Evolutionary conservation across 225 moss, liverwort and hornwort genomes (phyloP), one percentile per base, ranked within the genome.

Genomic region (Pseudisothecium myosuroides): DNA sequence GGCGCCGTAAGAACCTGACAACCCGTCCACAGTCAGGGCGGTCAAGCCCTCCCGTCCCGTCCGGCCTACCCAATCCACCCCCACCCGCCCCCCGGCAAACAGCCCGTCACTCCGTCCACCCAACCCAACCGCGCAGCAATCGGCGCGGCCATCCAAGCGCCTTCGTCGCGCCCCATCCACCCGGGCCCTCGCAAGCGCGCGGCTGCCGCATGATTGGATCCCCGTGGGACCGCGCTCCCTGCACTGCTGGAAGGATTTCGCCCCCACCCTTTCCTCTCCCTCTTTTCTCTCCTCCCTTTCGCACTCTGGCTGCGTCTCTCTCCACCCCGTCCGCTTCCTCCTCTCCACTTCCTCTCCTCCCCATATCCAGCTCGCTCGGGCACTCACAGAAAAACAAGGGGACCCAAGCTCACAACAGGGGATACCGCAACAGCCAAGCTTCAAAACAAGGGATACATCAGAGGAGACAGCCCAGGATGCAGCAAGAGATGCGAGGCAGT

Each of bases 191-290:
- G 64, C 34, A 50, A 58, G 60, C 37, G 72, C 45, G 81, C 69
- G 81, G 49, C 87, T 31, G 52, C 86, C 86, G 74, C 88, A 92
- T 91, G 89, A 89, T 91, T 92, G 90, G 92, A 81, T 88, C 81
- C 55, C 84, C 87, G 90, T 90, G 92, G 92, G 88, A 47, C 90
- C 89, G 72, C 84, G 62, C 87, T 74, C 49, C 52, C 39, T 90
- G 89, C 90, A 84, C 75, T 87, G 90, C 90, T 90, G 92, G 92
- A 92, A 85, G 89, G 92, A 91, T 90, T 89, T 90, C 90, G 90
- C 86, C 88, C 90, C 88, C 75, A 90, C 88, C 90, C 80, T 88
- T 72, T 79, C 41, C 58, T 37, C 8, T 13, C 16, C 32, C 54
- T 28, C 69, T 12, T 36, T n/a, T n/a, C n/a, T n/a, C 27, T 39